A percentile compares a stretch with the other conserved stretches of the same genome.
Evolutionary conservation across 2,329 filamentous ascomycete species (phyloP).

Genomic region (Nothophoma quercina): DNA sequence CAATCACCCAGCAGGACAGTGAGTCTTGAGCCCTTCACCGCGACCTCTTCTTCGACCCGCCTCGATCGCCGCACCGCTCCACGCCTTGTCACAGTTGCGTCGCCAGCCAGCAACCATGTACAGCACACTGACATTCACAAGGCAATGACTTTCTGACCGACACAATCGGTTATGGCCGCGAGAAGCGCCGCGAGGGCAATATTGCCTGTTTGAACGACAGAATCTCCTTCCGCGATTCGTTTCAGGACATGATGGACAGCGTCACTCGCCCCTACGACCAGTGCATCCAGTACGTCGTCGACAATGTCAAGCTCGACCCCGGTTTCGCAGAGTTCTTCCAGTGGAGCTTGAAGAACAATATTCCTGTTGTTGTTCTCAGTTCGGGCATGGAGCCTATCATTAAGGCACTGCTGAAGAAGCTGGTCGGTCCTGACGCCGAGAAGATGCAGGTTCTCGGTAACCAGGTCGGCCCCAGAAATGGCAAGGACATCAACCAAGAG

Average conservation of each 20-base stretch:
- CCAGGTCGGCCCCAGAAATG: conserved; percentile 71
- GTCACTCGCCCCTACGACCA: conserved; percentile 80
- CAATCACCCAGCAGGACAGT: conserved; percentile 80
- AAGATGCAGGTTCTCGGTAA: conserved; percentile 93
- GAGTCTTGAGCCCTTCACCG: conserved; percentile 39
- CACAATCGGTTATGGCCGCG: conserved; percentile 83
- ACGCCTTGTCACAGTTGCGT: conserved; percentile 18
- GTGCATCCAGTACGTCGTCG: conserved; percentile 78
- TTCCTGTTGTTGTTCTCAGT: conserved; percentile 90
- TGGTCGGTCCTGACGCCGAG: conserved; percentile 79
- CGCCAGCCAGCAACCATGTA: conserved; percentile 2
- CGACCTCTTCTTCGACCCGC: conserved; percentile 1
- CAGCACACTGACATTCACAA: conserved; percentile 37
- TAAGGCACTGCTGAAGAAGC: conserved; percentile 77
- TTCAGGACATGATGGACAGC: conserved; percentile 91
- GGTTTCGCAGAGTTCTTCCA: conserved; percentile 86
- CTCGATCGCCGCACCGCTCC: not conserved
- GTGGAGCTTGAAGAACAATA: conserved; percentile 81
- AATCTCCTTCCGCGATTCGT: conserved; percentile 80
- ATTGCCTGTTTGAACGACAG: conserved; percentile 75
- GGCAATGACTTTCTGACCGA: conserved; percentile 81
- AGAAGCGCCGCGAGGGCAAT: conserved; percentile 76
- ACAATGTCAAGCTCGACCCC: conserved; percentile 88
- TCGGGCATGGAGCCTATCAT: conserved; percentile 95
- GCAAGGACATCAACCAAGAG: conserved; percentile 80